Conservation (phyloP, 352 stramenopile species). For the Thalassiosira exigua region DNA sequence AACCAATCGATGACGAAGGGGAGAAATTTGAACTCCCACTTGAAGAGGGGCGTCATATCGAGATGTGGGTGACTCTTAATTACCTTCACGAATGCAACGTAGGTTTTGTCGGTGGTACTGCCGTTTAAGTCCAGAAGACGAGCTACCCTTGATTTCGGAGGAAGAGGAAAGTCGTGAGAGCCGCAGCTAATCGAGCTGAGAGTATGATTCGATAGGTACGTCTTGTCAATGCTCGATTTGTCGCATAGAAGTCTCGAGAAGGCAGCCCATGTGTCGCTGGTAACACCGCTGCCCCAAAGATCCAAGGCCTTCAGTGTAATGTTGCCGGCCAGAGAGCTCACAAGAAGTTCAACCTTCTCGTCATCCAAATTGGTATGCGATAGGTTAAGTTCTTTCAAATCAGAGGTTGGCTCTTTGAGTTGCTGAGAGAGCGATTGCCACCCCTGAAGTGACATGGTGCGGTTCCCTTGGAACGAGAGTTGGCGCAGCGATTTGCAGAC, state of each 20-base stretch:
- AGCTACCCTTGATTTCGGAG: no score
- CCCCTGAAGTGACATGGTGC: no score
- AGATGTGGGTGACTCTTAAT: background rate
- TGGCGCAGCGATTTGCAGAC: no score
- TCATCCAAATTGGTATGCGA: background rate
- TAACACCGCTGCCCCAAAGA: background rate
- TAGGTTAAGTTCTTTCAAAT: no score
- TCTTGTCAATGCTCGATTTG: constrained; percentile 6
- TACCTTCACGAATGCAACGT: background rate
- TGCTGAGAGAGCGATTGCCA: no score
- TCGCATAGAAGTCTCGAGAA: constrained; percentile 10
- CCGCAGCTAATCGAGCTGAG: background rate
- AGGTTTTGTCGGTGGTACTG: background rate
- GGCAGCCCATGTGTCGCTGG: background rate
- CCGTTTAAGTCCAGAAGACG: background rate
- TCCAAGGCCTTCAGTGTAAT: constrained; percentile 9
- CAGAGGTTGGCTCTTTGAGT: no score
- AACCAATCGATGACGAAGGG: background rate
- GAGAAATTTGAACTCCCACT: background rate
- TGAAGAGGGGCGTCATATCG: background rate
- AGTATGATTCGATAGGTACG: constrained; percentile 23
- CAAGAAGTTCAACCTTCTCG: background rate
- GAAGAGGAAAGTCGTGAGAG: background rate
- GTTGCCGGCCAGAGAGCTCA: constrained; percentile 4
- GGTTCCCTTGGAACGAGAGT: no score